These are phyloP conservation scores for Cercospora sp. DNA, from an alignment of 2,329 filamentous ascomycete species.

Conservation along the genomic window DNA sequence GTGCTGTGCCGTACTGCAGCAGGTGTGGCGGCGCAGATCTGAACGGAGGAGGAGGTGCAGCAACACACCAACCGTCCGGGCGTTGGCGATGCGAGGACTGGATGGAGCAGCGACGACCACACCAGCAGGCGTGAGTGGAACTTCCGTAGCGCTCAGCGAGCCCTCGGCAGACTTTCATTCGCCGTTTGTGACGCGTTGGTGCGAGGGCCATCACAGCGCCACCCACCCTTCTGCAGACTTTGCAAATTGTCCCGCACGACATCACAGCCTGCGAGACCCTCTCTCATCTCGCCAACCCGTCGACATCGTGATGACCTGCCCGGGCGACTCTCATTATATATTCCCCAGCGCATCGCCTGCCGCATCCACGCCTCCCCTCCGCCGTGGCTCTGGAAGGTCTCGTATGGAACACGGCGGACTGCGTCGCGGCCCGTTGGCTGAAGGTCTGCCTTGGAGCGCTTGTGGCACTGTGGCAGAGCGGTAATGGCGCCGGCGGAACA, in stretches of 20 bases:
- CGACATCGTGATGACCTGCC: not conserved
- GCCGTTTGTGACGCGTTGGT: not conserved
- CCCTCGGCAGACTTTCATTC: not conserved
- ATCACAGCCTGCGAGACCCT: not conserved
- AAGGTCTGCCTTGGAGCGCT: conserved; percentile 6
- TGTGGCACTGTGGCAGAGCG: conserved; percentile 5
- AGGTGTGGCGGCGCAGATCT: not conserved
- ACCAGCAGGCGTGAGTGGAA: not conserved
- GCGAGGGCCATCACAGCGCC: conserved; percentile 13
- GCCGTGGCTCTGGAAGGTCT: not conserved
- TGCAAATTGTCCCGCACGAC: conserved; percentile 1
- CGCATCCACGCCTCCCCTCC: not conserved
- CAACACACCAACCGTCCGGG: not conserved
- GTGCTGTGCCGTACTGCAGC: not conserved
- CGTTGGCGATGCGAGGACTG: not conserved
- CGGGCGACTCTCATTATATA: no score
- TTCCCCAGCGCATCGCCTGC: not conserved
- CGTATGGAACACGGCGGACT: not conserved
- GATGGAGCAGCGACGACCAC: not conserved
- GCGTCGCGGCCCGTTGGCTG: not conserved
- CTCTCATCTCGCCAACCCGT: not conserved
- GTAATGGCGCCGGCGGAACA: not conserved
- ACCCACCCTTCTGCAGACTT: not conserved
- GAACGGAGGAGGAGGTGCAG: not conserved
- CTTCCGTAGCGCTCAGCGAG: not conserved